phyloP scores from a whole-genome alignment of 176 grass and related monocot species.

The Oryza glaberrima region DNA sequence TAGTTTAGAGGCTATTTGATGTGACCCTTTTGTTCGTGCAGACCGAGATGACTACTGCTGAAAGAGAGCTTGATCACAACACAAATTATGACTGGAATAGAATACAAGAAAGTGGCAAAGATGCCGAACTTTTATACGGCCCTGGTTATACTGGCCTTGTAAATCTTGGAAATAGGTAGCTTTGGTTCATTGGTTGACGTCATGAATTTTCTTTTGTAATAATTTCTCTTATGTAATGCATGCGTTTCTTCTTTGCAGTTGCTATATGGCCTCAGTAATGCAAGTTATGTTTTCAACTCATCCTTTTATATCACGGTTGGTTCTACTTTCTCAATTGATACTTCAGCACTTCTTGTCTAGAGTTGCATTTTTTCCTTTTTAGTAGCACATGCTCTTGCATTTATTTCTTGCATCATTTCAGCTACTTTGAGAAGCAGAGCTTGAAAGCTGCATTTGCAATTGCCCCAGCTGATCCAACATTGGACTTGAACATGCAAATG shows the following conservation, averaged over 20 bases:
- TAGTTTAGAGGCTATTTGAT: neutral
- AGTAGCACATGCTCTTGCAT: neutral
- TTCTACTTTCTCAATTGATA: constrained; percentile 27
- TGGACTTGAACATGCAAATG: constrained; percentile 95
- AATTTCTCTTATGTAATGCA: constrained; percentile 17
- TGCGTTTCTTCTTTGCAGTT: constrained; percentile 51
- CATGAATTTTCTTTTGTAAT: constrained; percentile 31
- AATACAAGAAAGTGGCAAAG: constrained; percentile 95
- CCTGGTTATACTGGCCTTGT: constrained; percentile 92
- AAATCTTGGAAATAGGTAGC: constrained; percentile 96
- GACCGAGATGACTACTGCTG: constrained; percentile 99
- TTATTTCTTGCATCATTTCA: constrained; percentile 42
- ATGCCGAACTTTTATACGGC: constrained; percentile 80
- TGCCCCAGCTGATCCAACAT: constrained; percentile 81
- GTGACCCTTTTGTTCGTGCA: constrained; percentile 42
- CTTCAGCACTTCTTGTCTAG: constrained; percentile 7
- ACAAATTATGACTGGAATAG: constrained; percentile 99
- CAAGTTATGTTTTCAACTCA: constrained; percentile 90
- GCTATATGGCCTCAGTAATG: constrained; percentile 98
- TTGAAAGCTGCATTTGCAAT: constrained; percentile 80
- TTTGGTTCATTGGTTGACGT: neutral
- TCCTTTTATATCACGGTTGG: constrained; percentile 79
- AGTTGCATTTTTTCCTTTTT: constrained; percentile 11
- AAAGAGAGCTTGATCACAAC: constrained; percentile 98
- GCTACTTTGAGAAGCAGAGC: constrained; percentile 85